Evolutionary conservation across 2,329 filamentous ascomycete genomes (phyloP).

Genomic region (Colletotrichum kahawae): DNA sequence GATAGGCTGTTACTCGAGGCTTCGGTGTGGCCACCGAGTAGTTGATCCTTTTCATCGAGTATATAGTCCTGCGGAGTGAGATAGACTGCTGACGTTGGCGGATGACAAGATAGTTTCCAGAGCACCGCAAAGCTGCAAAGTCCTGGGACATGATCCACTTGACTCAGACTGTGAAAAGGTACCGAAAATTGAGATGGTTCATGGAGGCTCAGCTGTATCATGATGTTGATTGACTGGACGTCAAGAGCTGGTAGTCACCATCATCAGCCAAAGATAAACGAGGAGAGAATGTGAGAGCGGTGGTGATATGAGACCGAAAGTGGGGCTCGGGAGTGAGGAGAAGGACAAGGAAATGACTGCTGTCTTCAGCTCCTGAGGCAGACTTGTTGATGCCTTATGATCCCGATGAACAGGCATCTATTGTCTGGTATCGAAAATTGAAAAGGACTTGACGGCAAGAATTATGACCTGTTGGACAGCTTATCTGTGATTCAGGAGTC

Average conservation of each 20-base stretch:
- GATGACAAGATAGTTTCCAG: neutral
- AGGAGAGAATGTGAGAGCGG: neutral
- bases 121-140: neutral
- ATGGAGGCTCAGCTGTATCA: neutral
- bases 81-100: neutral
- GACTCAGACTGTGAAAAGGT: neutral
- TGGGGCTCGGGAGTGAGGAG: neutral
- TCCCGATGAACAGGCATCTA: neutral
- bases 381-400: neutral
- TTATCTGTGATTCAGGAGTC: neutral
- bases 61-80: neutral
- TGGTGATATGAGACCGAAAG: neutral
- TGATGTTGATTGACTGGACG: neutral
- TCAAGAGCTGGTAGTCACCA: neutral
- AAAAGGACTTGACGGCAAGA: neutral
- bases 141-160: neutral
- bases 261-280: neutral
- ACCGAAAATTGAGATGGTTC: neutral
- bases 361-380: slow-evolving; percentile 1
- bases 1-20: neutral
- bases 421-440: neutral
- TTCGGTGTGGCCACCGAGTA: neutral
- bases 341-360: neutral
- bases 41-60: neutral
- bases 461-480: neutral